Conservation (phyloP, 2,329 filamentous ascomycete species). For the Penicillium sclerotiorum region DNA sequence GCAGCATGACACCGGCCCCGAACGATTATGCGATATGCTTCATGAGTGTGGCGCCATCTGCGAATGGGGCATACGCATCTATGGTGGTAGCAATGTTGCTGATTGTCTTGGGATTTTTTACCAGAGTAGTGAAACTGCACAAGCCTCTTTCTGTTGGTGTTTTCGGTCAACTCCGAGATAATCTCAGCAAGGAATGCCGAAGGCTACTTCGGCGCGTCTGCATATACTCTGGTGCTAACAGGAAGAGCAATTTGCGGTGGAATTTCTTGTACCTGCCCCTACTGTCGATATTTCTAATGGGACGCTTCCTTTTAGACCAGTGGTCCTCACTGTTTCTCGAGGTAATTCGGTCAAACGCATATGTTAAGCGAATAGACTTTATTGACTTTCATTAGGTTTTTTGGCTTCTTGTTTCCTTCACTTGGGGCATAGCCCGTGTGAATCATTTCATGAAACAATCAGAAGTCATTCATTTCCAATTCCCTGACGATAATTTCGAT, state of each 20-base stretch:
- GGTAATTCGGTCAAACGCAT: neutral
- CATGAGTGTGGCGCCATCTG: neutral
- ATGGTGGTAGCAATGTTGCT: slow-evolving; percentile 3
- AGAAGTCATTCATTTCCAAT: neutral
- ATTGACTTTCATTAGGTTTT: neutral
- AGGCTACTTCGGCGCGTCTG: neutral
- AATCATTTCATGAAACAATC: neutral
- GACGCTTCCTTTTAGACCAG: neutral
- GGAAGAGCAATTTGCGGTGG: neutral
- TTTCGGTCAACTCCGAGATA: neutral
- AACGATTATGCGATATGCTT: slow-evolving; percentile 5
- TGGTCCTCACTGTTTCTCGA: slow-evolving; percentile 6
- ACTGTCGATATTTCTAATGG: neutral
- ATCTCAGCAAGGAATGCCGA: neutral
- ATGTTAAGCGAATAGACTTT: neutral
- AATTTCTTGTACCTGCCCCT: slow-evolving; percentile 1
- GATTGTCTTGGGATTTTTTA: slow-evolving; percentile 3
- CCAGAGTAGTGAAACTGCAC: slow-evolving; percentile 5
- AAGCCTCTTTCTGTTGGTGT: slow-evolving; percentile 2
- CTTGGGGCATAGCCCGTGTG: slow-evolving; percentile 5
- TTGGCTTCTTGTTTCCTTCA: slow-evolving; percentile 10
- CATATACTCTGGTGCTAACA: neutral
- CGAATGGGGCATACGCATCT: neutral
- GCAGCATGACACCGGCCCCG: neutral
- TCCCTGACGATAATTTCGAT: neutral